phyloP scores from a whole-genome alignment of 495 filamentous ascomycete species.

The Amniculicola lignicola region DNA sequence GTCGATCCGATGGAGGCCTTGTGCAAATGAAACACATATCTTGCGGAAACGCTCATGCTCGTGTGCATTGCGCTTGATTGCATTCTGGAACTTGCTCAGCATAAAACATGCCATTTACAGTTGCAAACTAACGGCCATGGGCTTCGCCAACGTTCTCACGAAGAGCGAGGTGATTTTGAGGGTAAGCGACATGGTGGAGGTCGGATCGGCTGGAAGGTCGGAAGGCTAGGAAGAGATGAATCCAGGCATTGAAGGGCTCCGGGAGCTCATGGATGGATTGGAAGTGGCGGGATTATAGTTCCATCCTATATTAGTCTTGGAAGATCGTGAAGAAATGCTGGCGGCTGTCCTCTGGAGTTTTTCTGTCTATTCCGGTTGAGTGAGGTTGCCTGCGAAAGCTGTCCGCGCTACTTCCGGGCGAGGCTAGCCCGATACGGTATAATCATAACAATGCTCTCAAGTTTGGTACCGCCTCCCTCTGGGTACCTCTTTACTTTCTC shows the following conservation, averaged over 20 bases:
- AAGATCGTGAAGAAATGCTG: too few species aligned
- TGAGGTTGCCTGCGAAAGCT: too few species aligned
- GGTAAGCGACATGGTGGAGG: constrained; percentile 55
- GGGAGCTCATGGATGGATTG: not conserved
- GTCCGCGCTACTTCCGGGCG: too few species aligned
- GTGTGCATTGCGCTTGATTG: constrained; percentile 88
- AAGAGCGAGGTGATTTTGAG: constrained; percentile 67
- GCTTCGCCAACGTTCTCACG: constrained; percentile 69
- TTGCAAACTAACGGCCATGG: constrained; percentile 58
- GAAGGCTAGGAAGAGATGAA: not conserved
- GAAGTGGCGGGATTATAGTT: too few species aligned
- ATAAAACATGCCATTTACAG: not conserved
- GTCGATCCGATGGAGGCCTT: constrained; percentile 84
- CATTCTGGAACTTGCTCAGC: constrained; percentile 56
- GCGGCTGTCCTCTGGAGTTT: too few species aligned
- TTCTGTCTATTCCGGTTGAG: too few species aligned
- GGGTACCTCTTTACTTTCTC: too few species aligned
- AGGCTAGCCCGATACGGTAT: too few species aligned
- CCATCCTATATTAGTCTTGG: too few species aligned
- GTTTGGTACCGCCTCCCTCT: too few species aligned
- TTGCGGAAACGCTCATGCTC: constrained; percentile 88
- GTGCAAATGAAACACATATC: constrained; percentile 71
- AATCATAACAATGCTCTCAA: too few species aligned
- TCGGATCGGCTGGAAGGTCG: not conserved
- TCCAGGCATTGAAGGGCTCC: constrained; percentile 2